Evolutionary conservation across 805 yeast species (phyloP).

Genomic region (Kluyveromyces lactis): DNA sequence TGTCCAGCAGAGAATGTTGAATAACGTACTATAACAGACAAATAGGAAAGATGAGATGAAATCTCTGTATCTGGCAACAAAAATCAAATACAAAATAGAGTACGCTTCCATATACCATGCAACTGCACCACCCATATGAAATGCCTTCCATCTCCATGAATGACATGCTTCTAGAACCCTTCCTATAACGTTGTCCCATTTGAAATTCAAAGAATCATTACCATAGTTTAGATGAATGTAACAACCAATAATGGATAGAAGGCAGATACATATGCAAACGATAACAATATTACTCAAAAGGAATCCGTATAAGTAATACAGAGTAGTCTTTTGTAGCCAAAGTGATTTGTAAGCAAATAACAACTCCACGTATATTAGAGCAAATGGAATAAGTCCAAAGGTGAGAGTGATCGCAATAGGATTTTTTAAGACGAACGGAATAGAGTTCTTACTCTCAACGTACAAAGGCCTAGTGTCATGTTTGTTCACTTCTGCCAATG

Average conservation of each 20-base stretch:
- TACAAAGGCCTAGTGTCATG: neutral
- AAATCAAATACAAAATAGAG: conserved; percentile 56
- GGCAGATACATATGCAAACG: conserved; percentile 55
- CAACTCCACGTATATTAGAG: conserved; percentile 72
- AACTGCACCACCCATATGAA: conserved; percentile 59
- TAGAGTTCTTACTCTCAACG: neutral
- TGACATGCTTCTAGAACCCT: conserved; percentile 3
- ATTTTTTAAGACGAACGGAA: conserved; percentile 6
- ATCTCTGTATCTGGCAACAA: conserved; percentile 53
- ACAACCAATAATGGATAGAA: conserved; percentile 61
- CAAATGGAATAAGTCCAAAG: conserved; percentile 72
- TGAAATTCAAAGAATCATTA: neutral
- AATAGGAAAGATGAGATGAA: conserved; percentile 60
- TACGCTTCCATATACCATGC: conserved; percentile 65
- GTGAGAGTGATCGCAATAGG: conserved; percentile 23
- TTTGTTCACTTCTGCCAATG: neutral
- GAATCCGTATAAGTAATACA: conserved; percentile 75
- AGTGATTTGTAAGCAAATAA: conserved; percentile 63
- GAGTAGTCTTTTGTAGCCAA: conserved; percentile 74
- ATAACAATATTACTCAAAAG: conserved; percentile 52
- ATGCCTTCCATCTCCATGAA: conserved; percentile 84
- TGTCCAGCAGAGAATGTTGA: conserved; percentile 53
- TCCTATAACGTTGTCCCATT: neutral
- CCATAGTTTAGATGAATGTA: conserved; percentile 50
- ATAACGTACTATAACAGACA: conserved; percentile 61